phyloP scores from a whole-genome alignment of 306 rosid species.

The Trifolium repens region DNA sequence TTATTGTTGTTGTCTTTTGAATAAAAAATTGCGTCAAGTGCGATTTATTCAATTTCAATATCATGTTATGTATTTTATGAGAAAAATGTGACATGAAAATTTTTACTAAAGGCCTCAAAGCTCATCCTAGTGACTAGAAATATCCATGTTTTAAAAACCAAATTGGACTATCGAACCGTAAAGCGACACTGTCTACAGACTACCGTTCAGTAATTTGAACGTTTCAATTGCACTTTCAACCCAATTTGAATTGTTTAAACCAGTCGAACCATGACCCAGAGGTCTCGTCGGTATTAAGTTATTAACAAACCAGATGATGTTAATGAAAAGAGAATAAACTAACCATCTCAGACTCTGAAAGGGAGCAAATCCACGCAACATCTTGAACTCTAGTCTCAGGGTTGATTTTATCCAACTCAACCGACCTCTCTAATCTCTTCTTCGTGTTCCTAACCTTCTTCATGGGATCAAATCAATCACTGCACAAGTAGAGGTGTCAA shows the following conservation, averaged over 20 bases:
- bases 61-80: too few species aligned
- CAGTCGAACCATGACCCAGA: too few species aligned
- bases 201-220: too few species aligned
- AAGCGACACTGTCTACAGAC: background rate
- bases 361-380: conserved; percentile 76
- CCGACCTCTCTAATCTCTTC: background rate
- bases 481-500: too few species aligned
- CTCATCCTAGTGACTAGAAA: background rate
- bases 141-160: background rate
- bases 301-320: too few species aligned
- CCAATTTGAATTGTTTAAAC: conserved; percentile 34
- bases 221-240: too few species aligned
- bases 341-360: conserved; percentile 79
- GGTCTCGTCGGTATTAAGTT: too few species aligned
- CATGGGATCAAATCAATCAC: background rate
- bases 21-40: too few species aligned
- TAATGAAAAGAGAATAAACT: too few species aligned
- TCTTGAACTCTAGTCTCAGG: conserved; percentile 50
- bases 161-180: background rate
- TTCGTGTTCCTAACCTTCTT: background rate
- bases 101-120: background rate
- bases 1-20: too few species aligned
- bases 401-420: conserved; percentile 29
- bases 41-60: too few species aligned
- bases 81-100: too few species aligned